Evolutionary conservation across 192 early-diverging fungal genomes (phyloP).

Genomic region (Coemansia sp.): DNA sequence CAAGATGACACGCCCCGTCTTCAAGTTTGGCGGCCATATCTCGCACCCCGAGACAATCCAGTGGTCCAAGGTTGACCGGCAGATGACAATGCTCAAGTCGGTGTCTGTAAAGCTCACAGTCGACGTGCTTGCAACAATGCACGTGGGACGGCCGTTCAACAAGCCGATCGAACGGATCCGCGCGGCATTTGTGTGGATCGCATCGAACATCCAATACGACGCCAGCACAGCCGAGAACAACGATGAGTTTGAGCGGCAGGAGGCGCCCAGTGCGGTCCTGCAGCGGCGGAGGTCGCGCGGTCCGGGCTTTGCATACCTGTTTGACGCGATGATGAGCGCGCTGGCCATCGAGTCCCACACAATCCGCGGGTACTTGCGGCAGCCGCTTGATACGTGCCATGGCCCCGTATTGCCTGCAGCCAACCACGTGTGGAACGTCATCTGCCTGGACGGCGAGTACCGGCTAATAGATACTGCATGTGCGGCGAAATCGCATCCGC

Average conservation of each 20-base stretch:
- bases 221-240: slow-evolving; percentile 36
- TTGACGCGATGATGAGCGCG: slow-evolving; percentile 50
- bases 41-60: slow-evolving; percentile 38
- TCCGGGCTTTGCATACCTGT: slow-evolving; percentile 54
- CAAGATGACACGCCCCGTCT: slow-evolving; percentile 49
- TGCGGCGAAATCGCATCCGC: slow-evolving; percentile 48
- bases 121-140: slow-evolving; percentile 62
- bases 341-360: slow-evolving; percentile 51
- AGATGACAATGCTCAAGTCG: slow-evolving; percentile 65
- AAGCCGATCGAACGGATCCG: slow-evolving; percentile 61
- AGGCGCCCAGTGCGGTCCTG: slow-evolving; percentile 41
- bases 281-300: slow-evolving; percentile 52
- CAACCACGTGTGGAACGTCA: slow-evolving; percentile 57
- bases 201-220: slow-evolving; percentile 62
- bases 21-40: slow-evolving; percentile 48
- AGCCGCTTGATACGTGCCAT: slow-evolving; percentile 50
- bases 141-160: slow-evolving; percentile 65
- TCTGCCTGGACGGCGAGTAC: slow-evolving; percentile 56
- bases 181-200: slow-evolving; percentile 68
- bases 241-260: slow-evolving; percentile 48
- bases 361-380: slow-evolving; percentile 52
- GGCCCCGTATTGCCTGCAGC: slow-evolving; percentile 46
- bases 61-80: slow-evolving; percentile 66
- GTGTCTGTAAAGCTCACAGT: slow-evolving; percentile 60
- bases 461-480: slow-evolving; percentile 51